Base-by-base conservation (phyloP, 345 rosid species). In the Boechera divaricarpa region DNA sequence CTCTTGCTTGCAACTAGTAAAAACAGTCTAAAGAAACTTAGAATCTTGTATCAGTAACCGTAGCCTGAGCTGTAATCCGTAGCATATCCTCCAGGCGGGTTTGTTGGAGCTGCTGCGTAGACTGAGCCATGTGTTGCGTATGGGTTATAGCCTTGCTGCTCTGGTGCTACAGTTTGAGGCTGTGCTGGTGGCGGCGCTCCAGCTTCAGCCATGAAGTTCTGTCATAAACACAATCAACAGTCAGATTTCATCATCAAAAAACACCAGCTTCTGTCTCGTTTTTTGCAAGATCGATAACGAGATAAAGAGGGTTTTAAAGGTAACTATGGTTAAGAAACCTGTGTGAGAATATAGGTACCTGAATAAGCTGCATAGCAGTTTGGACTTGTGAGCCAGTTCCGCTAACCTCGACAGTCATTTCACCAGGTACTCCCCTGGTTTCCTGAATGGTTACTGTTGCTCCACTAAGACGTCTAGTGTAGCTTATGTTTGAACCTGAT, bases 151-250 rank as follows among this genome's bases (percentile, higher is more conserved):
- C 89, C 94, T 85, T 90, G 99, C 72, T 92, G 98, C 67, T 77
- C 81, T 57, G 67, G 77, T 33, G 90, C 69, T 11, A 86, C 91
- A 38, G 82, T 85, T 79, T 74, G 82, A 1, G 87, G 41, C 18
- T 82, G 96, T 18, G 84, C 42, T 74, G 87, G 96, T 38, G 87
- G 59, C 3, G 89, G 84, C 6, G 86, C 92, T 53, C 85, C 96
- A 29, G 97, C 97, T 78, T 96, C 99, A 32, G 97, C 93, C 94
- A 96, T 91, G 83, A 90, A 96, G 82, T 93, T 96, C 99, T 96
- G 92, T 88, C 84, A 62, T 10, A 28, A 68, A 28, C 31, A 55
- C 11, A 52, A 55, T 58, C 66, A 77, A 64, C 48, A 3, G 44
- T 67, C 47, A 35, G 13, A 70, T 51, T 24, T 44, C 71, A 55